phyloP scores from a whole-genome alignment of 1,284 basidiomycete genomes.

The Sanghuangporus baumii region DNA sequence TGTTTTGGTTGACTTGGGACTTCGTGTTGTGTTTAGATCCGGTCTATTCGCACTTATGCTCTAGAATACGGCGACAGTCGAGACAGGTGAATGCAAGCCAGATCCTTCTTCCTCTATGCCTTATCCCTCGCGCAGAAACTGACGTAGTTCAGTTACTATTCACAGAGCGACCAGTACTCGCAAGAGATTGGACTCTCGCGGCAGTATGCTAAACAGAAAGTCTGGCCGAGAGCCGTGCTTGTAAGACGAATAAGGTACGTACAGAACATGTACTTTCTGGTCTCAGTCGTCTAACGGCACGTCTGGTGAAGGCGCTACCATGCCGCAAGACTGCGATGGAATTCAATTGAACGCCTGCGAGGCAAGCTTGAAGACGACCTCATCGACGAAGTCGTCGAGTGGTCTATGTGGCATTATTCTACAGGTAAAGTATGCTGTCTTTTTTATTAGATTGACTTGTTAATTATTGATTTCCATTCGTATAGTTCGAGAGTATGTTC shows the following conservation, averaged over 20 bases:
- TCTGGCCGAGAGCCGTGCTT: slow-evolving; percentile 65
- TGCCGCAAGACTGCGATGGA: slow-evolving; percentile 64
- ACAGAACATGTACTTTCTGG: background rate
- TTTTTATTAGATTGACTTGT: background rate
- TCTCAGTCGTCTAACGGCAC: background rate
- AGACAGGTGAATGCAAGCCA: slow-evolving; percentile 41
- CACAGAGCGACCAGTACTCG: slow-evolving; percentile 56
- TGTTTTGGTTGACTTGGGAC: background rate
- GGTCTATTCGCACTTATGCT: slow-evolving; percentile 59
- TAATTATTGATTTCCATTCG: background rate
- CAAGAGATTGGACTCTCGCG: slow-evolving; percentile 58
- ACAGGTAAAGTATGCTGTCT: slow-evolving; percentile 32
- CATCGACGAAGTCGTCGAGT: slow-evolving; percentile 78
- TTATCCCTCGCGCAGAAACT: slow-evolving; percentile 1
- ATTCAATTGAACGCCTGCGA: slow-evolving; percentile 65
- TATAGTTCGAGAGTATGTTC: slow-evolving; percentile 49
- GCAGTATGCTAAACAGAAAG: slow-evolving; percentile 62
- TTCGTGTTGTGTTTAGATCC: slow-evolving; percentile 36
- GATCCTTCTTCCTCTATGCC: background rate
- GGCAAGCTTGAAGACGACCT: slow-evolving; percentile 69
- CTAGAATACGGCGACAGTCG: slow-evolving; percentile 66
- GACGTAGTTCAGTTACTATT: slow-evolving; percentile 40
- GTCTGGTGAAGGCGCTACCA: slow-evolving; percentile 48
- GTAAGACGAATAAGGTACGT: slow-evolving; percentile 57
- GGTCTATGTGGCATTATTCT: slow-evolving; percentile 83